Evolutionary conservation across 192 early-diverging fungal species (phyloP), one percentile per base, ranked within the genome.

Genomic region (Coemansia sp.): DNA sequence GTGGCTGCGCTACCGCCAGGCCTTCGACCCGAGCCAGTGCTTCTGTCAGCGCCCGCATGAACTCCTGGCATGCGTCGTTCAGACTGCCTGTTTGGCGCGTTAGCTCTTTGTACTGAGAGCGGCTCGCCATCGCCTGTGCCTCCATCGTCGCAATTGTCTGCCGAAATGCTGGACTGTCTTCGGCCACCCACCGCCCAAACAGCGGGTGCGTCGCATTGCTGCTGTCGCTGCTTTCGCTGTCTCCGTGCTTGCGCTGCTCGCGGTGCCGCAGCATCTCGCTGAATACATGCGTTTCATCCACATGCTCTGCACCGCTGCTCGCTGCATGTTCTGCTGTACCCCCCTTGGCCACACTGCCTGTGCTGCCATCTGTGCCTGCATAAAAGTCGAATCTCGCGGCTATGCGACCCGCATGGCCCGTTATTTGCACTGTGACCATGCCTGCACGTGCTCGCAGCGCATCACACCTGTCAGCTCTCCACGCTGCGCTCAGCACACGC

Each of bases 141-240:
- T 81, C 78, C 69, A 81, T 68, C n/a, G 12, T 29, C 6, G 25
- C 19, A n/a, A 81, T 68, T 39, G 72, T 54, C 2, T 63, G 25
- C 3, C 78, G 78, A 57, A 81, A 81, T 57, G 29, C 57, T 4
- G 78, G 78, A 26, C 78, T 69, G 72, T 81, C 78, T 17, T 71
- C 72, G 9, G 73, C 66, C 23, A 71, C 51, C 78, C 78, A 81
- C 7, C 59, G 61, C 48, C 73, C 53, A 25, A 81, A 75, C 67
- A 81, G 60, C 59, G 78, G 78, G 38, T 81, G 78, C 43, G 9
- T 26, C 47, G 23, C 29, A 31, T 50, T 53, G 6, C 37, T 22
- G 47, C 62, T 49, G 57, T 59, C 48, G 17, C 25, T 50, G 62
- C 51, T 25, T 2, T 25, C 26, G 48, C 57, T 52, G 41, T n/a